Base-by-base conservation (phyloP, 2,329 filamentous ascomycete species). In the Talaromyces sp. region DNA sequence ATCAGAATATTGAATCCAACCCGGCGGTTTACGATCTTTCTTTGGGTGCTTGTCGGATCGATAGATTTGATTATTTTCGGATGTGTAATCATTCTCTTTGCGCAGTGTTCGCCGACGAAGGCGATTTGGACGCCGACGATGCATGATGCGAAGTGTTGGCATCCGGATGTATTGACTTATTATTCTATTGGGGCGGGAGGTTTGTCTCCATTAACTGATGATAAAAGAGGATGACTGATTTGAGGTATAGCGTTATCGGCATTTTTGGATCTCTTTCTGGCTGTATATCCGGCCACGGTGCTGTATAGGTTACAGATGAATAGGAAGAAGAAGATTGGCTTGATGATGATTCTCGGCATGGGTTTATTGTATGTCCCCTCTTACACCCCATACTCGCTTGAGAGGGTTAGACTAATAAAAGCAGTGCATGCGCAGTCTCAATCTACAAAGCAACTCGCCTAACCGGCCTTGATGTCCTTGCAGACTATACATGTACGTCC, bases 151-250 rank as follows among this genome's bases (percentile, higher is more conserved):
- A 75, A 47, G 5, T 83, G 77, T 69, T 76, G 74, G 71, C 72
- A 72, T 67, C 71, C 66, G 17, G 72, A 67, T 67, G 73, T 78
- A 49, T 69, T 81, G 2, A 76, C 83, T 22, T 67, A 77, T 58
- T 81, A 79, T 65, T 74, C 77, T 2, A 77, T 80, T 2, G 78
- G 74, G 29, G 75, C 78, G 1, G 79, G 79, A 63, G 71, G 80
- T 81, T 19, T 19, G n/a, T 43, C 40, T 19, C 40, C 6, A 17
- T 34, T 10, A 31, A 13, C 5, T 7, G 17, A 38, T 0, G n/a
- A 13, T 29, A 19, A 56, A 2, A 36, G 25, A 17, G 2, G 31
- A 58, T 5, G 27, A 19, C 27, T 53, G 56, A 58, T 40, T 43
- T 19, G 27, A 11, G 6, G 40, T 22, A 17, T 49, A 76, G 74